Evolutionary conservation across 257 asterid species (phyloP).

Genomic region (Solanum chaucha): DNA sequence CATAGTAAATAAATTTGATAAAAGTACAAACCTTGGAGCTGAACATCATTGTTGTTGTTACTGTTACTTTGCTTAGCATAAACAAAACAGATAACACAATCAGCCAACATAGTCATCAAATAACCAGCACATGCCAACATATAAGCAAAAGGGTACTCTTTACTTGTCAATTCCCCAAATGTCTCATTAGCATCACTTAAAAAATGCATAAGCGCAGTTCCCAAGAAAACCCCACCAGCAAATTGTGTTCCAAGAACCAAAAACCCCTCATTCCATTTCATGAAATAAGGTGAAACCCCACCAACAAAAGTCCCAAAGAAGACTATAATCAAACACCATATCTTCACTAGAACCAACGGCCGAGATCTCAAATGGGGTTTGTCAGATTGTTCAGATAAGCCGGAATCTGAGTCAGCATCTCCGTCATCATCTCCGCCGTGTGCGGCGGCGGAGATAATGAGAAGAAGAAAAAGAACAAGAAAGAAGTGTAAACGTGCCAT

Average conservation of each 20-base stretch:
- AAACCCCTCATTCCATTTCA: constrained; percentile 82
- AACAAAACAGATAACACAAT: constrained; percentile 45
- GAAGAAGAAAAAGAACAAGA: constrained; percentile 28
- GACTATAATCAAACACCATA: constrained; percentile 75
- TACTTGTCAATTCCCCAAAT: constrained; percentile 49
- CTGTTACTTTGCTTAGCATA: constrained; percentile 29
- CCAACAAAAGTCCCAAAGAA: constrained; percentile 65
- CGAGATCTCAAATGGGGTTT: constrained; percentile 55
- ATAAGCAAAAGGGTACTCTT: constrained; percentile 74
- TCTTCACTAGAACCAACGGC: constrained; percentile 48
- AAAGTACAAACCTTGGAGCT: constrained; percentile 42
- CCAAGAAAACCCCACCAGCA: constrained; percentile 89
- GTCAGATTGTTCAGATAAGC: constrained; percentile 19
- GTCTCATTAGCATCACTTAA: constrained; percentile 78
- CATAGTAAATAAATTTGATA: not conserved
- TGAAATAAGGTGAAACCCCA: constrained; percentile 76
- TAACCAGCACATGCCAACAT: constrained; percentile 77
- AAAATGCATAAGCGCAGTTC: constrained; percentile 87
- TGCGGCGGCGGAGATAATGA: constrained; percentile 38
- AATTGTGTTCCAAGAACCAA: constrained; percentile 75
- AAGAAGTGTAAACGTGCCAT: constrained; percentile 35
- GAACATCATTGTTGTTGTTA: constrained; percentile 16
- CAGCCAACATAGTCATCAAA: constrained; percentile 78
- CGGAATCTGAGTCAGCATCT: constrained; percentile 16
- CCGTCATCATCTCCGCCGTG: constrained; percentile 7